Evolutionary conservation across 345 rosid genomes (phyloP).

Genomic region (Citrus sp.): DNA sequence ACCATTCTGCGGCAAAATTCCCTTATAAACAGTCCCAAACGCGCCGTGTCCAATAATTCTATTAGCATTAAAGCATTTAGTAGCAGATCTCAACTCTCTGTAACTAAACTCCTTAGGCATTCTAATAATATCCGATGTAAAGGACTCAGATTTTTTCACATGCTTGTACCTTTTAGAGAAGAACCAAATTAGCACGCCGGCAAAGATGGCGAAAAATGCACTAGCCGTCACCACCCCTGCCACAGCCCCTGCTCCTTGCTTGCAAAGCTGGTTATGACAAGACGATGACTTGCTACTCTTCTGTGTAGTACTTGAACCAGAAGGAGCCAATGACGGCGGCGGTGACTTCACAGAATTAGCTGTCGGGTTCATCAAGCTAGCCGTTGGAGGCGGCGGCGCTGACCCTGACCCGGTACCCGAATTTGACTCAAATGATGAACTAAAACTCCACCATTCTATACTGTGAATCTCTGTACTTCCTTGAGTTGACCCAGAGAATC

Average conservation of each 20-base stretch:
- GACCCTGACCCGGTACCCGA: conserved; percentile 26
- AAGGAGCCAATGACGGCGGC: conserved; percentile 61
- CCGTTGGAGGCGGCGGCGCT: conserved; percentile 51
- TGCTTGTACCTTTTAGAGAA: conserved; percentile 58
- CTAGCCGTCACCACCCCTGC: conserved; percentile 96
- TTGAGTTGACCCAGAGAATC: conserved; percentile 96
- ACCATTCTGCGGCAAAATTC: conserved; percentile 61
- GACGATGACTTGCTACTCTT: conserved; percentile 47
- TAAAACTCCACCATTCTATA: conserved; percentile 96
- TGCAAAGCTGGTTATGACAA: conserved; percentile 83
- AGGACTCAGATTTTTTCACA: conserved; percentile 51
- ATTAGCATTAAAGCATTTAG: conserved; percentile 62
- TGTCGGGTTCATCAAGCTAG: conserved; percentile 62
- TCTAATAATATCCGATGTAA: conserved; percentile 73
- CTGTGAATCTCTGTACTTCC: conserved; percentile 97
- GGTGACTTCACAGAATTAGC: conserved; percentile 61
- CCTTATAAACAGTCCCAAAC: conserved; percentile 89
- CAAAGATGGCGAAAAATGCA: conserved; percentile 77
- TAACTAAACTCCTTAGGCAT: conserved; percentile 89
- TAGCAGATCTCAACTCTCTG: conserved; percentile 81
- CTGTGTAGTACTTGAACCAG: conserved; percentile 28
- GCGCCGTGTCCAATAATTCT: conserved; percentile 91
- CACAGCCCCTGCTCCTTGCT: conserved; percentile 83
- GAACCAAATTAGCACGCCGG: conserved; percentile 70
- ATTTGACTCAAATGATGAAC: conserved; percentile 54